Base-by-base conservation (phyloP, 495 filamentous ascomycete genomes). In the Talaromyces wortmannii region DNA sequence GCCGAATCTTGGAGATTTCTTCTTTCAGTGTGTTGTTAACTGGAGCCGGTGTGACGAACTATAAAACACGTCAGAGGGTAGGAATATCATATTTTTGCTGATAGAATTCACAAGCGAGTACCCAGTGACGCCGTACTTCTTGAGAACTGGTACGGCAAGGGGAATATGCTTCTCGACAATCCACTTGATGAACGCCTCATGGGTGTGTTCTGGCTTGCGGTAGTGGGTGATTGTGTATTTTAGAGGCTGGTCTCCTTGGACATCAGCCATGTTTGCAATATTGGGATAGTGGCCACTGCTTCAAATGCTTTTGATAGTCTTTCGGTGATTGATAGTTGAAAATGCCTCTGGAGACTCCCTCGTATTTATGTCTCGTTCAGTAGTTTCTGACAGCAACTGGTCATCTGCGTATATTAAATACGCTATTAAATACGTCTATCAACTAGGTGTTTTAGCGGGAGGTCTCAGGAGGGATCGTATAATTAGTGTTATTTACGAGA, bases 101-200 rank as follows among this genome's bases (percentile, higher is more conserved):
- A 23, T 23, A 10, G 36, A 13, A 40, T 62, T 46, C 15, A 66
- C 63, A 46, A 63, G 61, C 32, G 61, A 59, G 48, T 61, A 63
- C 6, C 30, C 48, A 30, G 61, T 52, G 31, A 65, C 45, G 10
- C 58, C 60, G 48, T 65, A 45, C 52, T 61, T 67, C 53, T 61
- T 57, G 33, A 65, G 65, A 10, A 67, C 50, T 31, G 64, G 64
- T 17, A 67, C 56, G 29, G 64, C 64, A 23, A 60, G 50, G 18
- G 62, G 64, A 16, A 67, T 52, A 43, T 67, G 64, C 43, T 59
- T 55, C 29, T 67, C 56, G 42, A 67, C 57, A 32, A 67, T 65
- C 62, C 60, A 67, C 17, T 67, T 61, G 11, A 67, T 61, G 48
- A 67, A 67, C 23, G 57, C 64, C 50, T 67, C 64, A 40, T 67